Evolutionary conservation across 768 basidiomycete species (phyloP), one percentile per base, ranked within the genome.

Genomic region (Suillus tomentosus): DNA sequence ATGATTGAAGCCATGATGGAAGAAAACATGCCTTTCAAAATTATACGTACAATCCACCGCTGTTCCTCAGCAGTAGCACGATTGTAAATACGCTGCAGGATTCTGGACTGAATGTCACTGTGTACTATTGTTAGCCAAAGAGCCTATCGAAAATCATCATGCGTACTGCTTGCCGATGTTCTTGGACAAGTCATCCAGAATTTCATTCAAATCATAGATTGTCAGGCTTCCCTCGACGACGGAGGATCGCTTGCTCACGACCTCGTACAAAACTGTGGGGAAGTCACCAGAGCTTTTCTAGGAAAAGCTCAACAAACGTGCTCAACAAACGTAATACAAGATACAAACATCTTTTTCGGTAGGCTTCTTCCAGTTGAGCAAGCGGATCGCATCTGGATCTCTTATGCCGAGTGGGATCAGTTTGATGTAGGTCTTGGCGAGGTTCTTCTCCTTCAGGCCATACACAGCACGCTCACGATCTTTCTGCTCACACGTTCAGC

Each of bases 41-140:
- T 92, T 73, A 99, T 94, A 9, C 95, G 86, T n/a, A 93, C 89
- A 63, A 99, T 88, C 97, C 97, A 99, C 56, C 88, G 86, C 71
- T 97, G 96, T 71, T 99, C 96, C 62, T 89, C 86, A 0, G 96
- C 81, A 1, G 95, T 96, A 31, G 89, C 80, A 50, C 85, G 85
- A 70, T 92, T 90, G 68, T 91, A 90, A 2, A 97, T 74, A 2
- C 90, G 84, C 67, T 90, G 87, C 66, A 98, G 73, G 34, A 95
- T 85, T 57, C 84, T 90, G 4, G 87, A 84, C 69, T 96, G 92
- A 13, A 84, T 70, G 22, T 92, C 89, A 34, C 95, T 97, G 70
- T 8, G 40, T 64, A n/a, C 3, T 5, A 36, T 45, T 39, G 66
- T 72, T 11, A 58, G 56, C 39, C 10, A 19, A 5, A 27, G 24